Base-by-base conservation (phyloP, 192 early-diverging fungal species). In the Cetraspora pellucida region DNA sequence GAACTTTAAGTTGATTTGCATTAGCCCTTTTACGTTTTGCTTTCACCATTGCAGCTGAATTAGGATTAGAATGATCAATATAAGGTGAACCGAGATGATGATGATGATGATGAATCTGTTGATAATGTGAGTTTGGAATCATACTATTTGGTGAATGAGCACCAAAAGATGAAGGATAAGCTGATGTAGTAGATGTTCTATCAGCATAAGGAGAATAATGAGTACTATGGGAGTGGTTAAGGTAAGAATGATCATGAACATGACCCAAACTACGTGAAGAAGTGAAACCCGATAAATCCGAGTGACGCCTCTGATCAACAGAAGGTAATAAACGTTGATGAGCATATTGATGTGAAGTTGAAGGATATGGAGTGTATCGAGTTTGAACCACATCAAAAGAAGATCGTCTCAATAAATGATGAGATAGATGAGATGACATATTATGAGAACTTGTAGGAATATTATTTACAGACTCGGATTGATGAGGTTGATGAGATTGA, bases 1-100 rank as follows among this genome's bases (percentile, higher is more conserved):
- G 86, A 9, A 90, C 89, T 19, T 88, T 83, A 9, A 95, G 84
- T 78, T 95, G 94, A 74, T 90, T 87, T 3, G 92, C 85, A 79
- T 88, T 93, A 55, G 94, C 93, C 50, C 93, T 82, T 85, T 92
- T 94, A 67, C 94, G 91, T 82, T 92, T 94, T 71, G 89, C 89
- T 75, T 89, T 90, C 7, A 89, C 77, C 54, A 74, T 74, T 0
- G 72, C 3, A 23, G 11, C 72, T 21, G 14, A 11, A 74, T 59
- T 74, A 31, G 72, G 2, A 30, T 23, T 74, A n/a, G 72, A 10
- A 30, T 23, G 72, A 50, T 70, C 67, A n/a, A 50, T 46, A 50
- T 70, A 70, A 50, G 72, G 54, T 9, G 72, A 74, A 10, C 43
- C 37, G 13, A 45, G 27, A 72, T 72, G 50, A 28, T 72, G 71